phyloP scores from a whole-genome alignment of 108 stramenopile species.

The Craspedostauros australis region DNA sequence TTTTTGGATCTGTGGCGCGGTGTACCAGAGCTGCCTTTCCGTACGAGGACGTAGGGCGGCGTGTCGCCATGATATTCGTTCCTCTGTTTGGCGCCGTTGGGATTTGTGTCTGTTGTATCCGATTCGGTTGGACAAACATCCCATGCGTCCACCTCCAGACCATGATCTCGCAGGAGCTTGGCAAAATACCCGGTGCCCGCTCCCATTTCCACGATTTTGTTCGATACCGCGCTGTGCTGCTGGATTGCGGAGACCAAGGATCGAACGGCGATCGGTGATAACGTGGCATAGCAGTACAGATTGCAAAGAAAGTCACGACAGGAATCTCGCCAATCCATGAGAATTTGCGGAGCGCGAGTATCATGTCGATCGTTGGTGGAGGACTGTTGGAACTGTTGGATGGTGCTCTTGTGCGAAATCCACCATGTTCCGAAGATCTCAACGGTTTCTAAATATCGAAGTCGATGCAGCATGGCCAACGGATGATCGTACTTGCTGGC shows the following conservation, averaged over 20 bases:
- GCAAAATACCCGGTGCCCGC: slow-evolving; percentile 63
- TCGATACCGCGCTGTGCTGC: neutral
- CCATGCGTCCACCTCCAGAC: slow-evolving; percentile 29
- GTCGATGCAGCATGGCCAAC: slow-evolving; percentile 17
- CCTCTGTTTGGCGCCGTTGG: neutral
- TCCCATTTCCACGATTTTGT: slow-evolving; percentile 38
- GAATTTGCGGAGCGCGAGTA: slow-evolving; percentile 36
- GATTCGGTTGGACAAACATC: slow-evolving; percentile 30
- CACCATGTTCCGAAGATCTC: slow-evolving; percentile 18
- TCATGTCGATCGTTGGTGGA: slow-evolving; percentile 20
- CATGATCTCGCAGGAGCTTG: slow-evolving; percentile 14
- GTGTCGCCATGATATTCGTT: slow-evolving; percentile 64
- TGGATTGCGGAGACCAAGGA: neutral
- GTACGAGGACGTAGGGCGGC: slow-evolving; percentile 30
- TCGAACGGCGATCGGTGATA: slow-evolving; percentile 10
- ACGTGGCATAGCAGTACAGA: slow-evolving; percentile 52
- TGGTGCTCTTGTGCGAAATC: neutral
- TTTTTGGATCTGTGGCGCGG: too few species aligned
- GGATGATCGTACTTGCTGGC: slow-evolving; percentile 11
- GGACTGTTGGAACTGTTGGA: slow-evolving; percentile 6
- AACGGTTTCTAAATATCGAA: slow-evolving; percentile 22
- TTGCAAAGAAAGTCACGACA: slow-evolving; percentile 56
- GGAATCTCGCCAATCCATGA: slow-evolving; percentile 53
- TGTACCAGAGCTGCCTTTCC: neutral
- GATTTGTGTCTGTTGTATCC: neutral